These are phyloP conservation scores for Yueomyces sp. DNA, from an alignment of 1,139 yeast genomes.

Conservation along the genomic window DNA sequence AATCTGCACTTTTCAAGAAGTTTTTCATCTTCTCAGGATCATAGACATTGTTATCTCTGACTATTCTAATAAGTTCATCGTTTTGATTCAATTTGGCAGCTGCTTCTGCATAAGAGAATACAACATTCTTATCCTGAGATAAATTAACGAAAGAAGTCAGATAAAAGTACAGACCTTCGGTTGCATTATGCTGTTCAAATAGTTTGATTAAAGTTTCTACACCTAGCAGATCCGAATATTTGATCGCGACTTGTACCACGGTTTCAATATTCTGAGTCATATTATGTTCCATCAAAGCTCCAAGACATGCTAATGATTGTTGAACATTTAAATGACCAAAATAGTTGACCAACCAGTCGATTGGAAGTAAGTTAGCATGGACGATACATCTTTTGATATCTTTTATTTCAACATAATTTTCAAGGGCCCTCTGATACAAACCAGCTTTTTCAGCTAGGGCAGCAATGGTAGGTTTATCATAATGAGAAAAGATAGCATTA, in stretches of 20 bases:
- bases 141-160: constrained; percentile 84
- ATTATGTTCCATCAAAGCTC: constrained; percentile 72
- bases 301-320: constrained; percentile 78
- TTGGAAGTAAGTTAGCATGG: constrained; percentile 73
- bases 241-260: constrained; percentile 91
- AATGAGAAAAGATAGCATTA: constrained; percentile 88
- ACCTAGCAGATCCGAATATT: constrained; percentile 87
- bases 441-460: constrained; percentile 90
- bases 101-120: constrained; percentile 87
- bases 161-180: constrained; percentile 89
- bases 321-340: constrained; percentile 92
- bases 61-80: constrained; percentile 90
- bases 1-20: constrained; percentile 83
- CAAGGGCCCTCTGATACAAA: constrained; percentile 84
- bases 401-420: constrained; percentile 84
- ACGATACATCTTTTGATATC: constrained; percentile 92
- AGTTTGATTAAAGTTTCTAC: constrained; percentile 71
- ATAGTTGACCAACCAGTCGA: constrained; percentile 85
- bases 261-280: constrained; percentile 82
- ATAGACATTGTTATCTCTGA: constrained; percentile 84
- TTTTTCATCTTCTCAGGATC: constrained; percentile 96
- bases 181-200: constrained; percentile 84
- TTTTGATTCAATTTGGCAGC: constrained; percentile 84
- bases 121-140: constrained; percentile 90
- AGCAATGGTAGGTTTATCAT: constrained; percentile 88